Conservation (phyloP, 176 grass and related monocot genomes). For the Cenchrus fungigraminus region DNA sequence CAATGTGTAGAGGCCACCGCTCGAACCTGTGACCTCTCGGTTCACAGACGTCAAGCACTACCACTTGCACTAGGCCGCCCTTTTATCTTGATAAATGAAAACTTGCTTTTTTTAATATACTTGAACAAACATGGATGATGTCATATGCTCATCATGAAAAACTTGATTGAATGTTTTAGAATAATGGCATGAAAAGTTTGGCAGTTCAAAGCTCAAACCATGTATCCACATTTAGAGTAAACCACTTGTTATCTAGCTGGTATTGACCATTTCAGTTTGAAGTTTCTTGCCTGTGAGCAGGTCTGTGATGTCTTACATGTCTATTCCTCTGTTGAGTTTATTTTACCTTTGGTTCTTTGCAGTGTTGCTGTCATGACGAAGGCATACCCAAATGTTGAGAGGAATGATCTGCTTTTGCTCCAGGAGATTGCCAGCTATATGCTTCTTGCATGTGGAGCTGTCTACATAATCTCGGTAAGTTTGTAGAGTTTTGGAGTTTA, state of each 20-base stretch:
- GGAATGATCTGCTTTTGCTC: conserved; percentile 69
- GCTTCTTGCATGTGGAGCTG: conserved; percentile 79
- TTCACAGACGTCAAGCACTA: too few relatives aligned
- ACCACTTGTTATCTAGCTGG: not conserved
- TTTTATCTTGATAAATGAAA: too few relatives aligned
- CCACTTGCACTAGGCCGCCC: too few relatives aligned
- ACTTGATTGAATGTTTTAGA: conserved; percentile 32
- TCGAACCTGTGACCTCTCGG: too few relatives aligned
- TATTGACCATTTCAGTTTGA: not conserved
- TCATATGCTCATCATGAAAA: too few relatives aligned
- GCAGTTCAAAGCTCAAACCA: not conserved
- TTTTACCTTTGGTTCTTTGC: conserved; percentile 35
- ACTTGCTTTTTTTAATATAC: not conserved
- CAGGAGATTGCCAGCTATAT: conserved; percentile 86
- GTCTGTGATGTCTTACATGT: not conserved
- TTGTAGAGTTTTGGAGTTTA: not conserved
- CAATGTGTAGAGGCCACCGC: too few relatives aligned
- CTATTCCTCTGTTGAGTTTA: conserved; percentile 18
- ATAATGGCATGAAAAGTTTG: not conserved
- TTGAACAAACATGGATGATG: not conserved
- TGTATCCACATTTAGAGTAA: not conserved
- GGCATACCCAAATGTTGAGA: conserved; percentile 67
- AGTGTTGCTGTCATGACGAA: conserved; percentile 98
- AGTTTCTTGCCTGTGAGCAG: not conserved
- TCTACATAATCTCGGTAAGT: conserved; percentile 79